Base-by-base conservation (phyloP, 495 filamentous ascomycete species). In the Podospora pseudopauciseta region DNA sequence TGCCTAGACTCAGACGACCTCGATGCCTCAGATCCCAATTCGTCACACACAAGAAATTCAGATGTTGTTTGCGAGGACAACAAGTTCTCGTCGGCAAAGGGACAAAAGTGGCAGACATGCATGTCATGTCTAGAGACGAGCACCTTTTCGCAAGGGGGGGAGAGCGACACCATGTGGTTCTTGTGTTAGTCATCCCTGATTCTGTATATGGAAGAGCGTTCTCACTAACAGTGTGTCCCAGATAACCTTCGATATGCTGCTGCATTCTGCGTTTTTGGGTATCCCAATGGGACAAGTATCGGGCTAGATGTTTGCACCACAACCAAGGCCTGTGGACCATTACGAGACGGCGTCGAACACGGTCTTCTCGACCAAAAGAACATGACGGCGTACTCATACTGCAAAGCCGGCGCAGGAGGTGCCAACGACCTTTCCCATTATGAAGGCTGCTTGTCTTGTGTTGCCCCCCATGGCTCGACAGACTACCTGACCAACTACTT, bases 81-180 rank as follows among this genome's bases (percentile, higher is more conserved):
- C 23, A 71, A 73, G 44, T 83, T 81, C 63, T 67, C 68, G 16
- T 72, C 70, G 6, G 71, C 77, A 4, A 49, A 71, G 0, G 83
- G 83, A 9, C 74, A 73, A 66, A 85, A 82, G 68, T 86, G 80
- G 67, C 76, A 82, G 71, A 68, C 68, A 4, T 86, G 84, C 70
- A 80, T 85, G 74, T 81, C 72, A 15, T 86, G 84, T 72, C 73
- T 86, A 44, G 80, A 85, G 69, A 80, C 75, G 19, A 86, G 84
- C 74, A 77, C 75, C 26, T 81, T 80, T 66, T 73, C 78, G 0
- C 76, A 80, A 54, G 78, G 75, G 5, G 62, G 30, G 4, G 82
- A 84, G 75, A 85, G 67, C 55, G 84, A 86, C 69, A 80, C 81
- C 62, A 75, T 74, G 65, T 85, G 82, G 84, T 86, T 85, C 67